Percentiles rank a stretch among this genome's conserved stretches.
These are phyloP conservation scores for Cystofilobasidium bisporidii DNA, from an alignment of 768 basidiomycete genomes.

Conservation along the genomic window DNA sequence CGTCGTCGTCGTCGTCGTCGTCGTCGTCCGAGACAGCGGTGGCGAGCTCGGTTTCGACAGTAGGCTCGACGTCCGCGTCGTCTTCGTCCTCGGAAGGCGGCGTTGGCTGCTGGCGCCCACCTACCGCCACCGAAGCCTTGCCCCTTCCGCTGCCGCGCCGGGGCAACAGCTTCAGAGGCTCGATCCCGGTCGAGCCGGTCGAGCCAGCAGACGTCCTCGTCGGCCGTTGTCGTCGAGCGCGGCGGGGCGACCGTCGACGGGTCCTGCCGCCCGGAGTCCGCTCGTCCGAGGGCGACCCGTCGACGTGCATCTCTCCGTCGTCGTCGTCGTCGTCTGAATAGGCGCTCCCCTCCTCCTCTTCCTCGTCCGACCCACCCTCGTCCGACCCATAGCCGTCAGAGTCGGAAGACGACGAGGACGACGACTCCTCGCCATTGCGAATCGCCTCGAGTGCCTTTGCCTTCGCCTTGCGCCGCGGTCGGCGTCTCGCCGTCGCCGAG, in stretches of 20 bases:
- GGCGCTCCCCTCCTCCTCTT: not conserved
- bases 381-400: too few relatives aligned
- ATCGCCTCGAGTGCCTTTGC: slow-evolving; percentile 3
- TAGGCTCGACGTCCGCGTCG: not conserved
- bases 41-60: not conserved
- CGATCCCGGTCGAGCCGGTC: slow-evolving; percentile 2
- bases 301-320: slow-evolving; percentile 8
- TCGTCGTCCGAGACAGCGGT: not conserved
- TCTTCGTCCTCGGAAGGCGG: not conserved
- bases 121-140: not conserved
- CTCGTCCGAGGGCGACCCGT: not conserved
- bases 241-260: slow-evolving; percentile 5
- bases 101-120: not conserved
- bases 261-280: slow-evolving; percentile 1
- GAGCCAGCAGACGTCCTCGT: too few relatives aligned
- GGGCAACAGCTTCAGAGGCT: slow-evolving; percentile 2
- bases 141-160: slow-evolving; percentile 1
- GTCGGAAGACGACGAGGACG: too few relatives aligned
- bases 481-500: not conserved
- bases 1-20: not conserved
- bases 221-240: too few relatives aligned
- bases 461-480: slow-evolving; percentile 11
- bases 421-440: slow-evolving; percentile 2
- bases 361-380: too few relatives aligned
- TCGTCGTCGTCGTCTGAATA: too few relatives aligned